Evolutionary conservation across 169 alveolate species (phyloP), one percentile per base, ranked within the genome.

Genomic region (Plasmodium vinckei): DNA sequence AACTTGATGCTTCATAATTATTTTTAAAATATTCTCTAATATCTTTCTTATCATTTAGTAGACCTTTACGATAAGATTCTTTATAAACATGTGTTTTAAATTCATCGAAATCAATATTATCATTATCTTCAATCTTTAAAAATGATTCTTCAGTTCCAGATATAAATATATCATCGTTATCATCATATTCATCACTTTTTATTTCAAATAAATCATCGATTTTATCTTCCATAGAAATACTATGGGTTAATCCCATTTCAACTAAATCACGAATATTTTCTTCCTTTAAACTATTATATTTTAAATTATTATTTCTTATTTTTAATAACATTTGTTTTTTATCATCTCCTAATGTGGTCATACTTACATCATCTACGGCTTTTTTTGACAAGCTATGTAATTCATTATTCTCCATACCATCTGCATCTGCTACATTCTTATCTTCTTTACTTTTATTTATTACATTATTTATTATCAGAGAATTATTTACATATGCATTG

Each of bases 101-200:
- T 5, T 15, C 47, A n/a, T 67, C 33, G 5, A 33, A 65, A 47
- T 46, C 68, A 21, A 0, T 27, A 15, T 13, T 25, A n/a, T 39
- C 72, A 42, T 67, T 60, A 33, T 79, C 89, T 17, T 79, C 89
- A 47, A 79, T 33, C 27, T 79, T 64, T 70, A 79, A 79, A 67
- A 67, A 79, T 4, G 82, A 67, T 12, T 67, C 82, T 59, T 79
- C 84, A 33, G 84, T 65, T 65, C 68, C 89, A 19, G 89, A 65
- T 19, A 15, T 59, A 70, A 79, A 79, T 21, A 79, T 51, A 54
- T 61, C 89, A 39, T 65, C 89, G 10, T 79, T 59, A 17, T 73
- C 67, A 9, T 27, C 70, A 27, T 65, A 7, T 1, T 61, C 51
- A 12, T 51, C 42, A 21, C 17, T 44, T 7, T 56, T 56, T 7